Base-by-base conservation (phyloP, 495 filamentous ascomycete species). In the Haplographium delicatum region DNA sequence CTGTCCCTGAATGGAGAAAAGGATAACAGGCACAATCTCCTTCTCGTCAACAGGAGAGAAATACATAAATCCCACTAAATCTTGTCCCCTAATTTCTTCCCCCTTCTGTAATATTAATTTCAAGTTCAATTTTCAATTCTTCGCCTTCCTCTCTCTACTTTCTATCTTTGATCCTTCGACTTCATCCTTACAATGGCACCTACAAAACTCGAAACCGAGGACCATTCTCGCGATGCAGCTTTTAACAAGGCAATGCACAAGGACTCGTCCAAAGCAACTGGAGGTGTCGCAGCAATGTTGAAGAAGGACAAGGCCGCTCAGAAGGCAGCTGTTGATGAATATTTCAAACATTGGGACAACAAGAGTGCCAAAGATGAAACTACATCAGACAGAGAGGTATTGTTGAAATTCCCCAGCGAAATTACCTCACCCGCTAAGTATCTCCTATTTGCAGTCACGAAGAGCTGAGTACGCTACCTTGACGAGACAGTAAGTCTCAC, bases 331-430 rank as follows among this genome's bases (percentile, higher is more conserved):
- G 80, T 95, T 27, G 90, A 96, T 62, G 91, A 97, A 70, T 98
- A 98, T 74, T 97, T 96, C 82, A 98, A 96, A 82, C 95, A 96
- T 70, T 98, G 91, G 86, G 93, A 98, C 72, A 88, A 94, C 75
- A 93, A 97, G 74, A 67, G 66, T 48, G 87, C 91, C 31, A 81
- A 75, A 34, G 74, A 77, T 20, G 93, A 98, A 79, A 98, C 91
- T 0, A 78, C 81, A 23, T 86, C 80, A 48, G 83, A 76, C 53
- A 82, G 93, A 59, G 86, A 88, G 69, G 88, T 88, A 67, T 31
- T 77, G 53, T 16, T 37, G 24, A 34, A 15, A 18, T 3, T 34
- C 22, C n/a, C 43, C 44, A 16, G 16, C 31, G 19, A 7, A 44
- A 1, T 26, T 19, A 44, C 26, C 15, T n/a, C 8, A 28, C 25